Evolutionary conservation across 495 filamentous ascomycete species (phyloP), one percentile per base, ranked within the genome.

Genomic region (Gamarada debralockiae): DNA sequence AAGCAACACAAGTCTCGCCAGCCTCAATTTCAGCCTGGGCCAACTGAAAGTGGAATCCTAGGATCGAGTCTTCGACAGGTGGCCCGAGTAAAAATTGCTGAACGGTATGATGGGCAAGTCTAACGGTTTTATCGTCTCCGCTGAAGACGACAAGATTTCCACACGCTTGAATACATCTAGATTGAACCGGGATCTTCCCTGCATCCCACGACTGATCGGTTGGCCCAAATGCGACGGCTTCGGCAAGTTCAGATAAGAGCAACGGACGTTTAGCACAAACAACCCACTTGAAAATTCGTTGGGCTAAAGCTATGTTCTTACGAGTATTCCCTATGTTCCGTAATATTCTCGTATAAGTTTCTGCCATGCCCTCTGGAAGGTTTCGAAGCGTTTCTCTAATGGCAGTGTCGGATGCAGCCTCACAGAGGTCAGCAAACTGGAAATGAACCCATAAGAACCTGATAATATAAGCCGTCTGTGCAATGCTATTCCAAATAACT

Each of bases 371-470:
- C 22, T 33, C 57, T 3, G 68, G 68, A 15, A 71, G 58, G 39
- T 65, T 38, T 12, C 56, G 31, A 24, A 71, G 27, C 2, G 59
- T 44, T 4, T 62, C 38, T 5, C 53, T 46, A 27, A 71, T 71
- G 24, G 65, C 68, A 9, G 67, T 42, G 40, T 71, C 68, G 34
- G 61, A 56, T 21, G 29, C 24, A 40, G 65, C 59, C 40, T 45
- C 40, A 38, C 68, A 70, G 9, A 71, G 49, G 22, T 71, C 68
- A 39, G 61, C 44, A 8, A 71, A 47, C 27, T 63, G 60, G 33
- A 70, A 61, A 27, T 43, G n/a, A n/a, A 58, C 59, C 68, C 66
- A 71, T 8, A 70, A 65, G 43, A 71, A 71, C 44, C 44, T 48
- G 13, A n/a, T 34, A 8, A 34, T 34, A 34, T 34, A 8, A 34